A percentile compares a stretch with the other conserved stretches of the same genome.
These are phyloP conservation scores for Vaccinium corymbosum DNA, from an alignment of 148 eudicot genomes.

Conservation along the genomic window DNA sequence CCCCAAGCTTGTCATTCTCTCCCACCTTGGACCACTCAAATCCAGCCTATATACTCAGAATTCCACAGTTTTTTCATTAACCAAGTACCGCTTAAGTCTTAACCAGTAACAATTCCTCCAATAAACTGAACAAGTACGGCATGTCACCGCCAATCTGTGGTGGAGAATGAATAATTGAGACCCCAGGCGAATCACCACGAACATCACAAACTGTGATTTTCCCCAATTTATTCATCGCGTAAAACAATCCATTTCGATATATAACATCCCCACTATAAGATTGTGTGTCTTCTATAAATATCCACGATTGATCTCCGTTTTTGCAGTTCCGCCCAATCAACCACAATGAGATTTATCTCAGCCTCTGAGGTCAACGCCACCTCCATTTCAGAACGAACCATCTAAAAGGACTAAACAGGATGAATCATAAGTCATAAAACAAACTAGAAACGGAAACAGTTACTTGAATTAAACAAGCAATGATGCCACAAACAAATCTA, in stretches of 20 bases:
- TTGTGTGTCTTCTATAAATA: slow-evolving; percentile 29
- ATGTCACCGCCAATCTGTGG: slow-evolving; percentile 46
- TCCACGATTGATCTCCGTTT: slow-evolving; percentile 49
- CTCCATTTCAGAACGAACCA: too few species aligned
- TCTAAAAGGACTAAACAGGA: too few species aligned
- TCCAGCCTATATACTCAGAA: slow-evolving; percentile 49
- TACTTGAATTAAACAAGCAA: too few species aligned
- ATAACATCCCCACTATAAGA: slow-evolving; percentile 60
- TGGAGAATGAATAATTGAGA: slow-evolving; percentile 24
- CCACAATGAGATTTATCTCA: slow-evolving; percentile 2
- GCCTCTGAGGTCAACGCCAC: too few species aligned
- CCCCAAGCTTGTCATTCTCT: slow-evolving; percentile 42
- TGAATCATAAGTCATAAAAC: too few species aligned
- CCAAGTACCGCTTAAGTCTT: slow-evolving; percentile 43
- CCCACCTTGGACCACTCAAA: slow-evolving; percentile 43
- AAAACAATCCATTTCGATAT: slow-evolving; percentile 41
- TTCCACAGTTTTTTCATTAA: slow-evolving; percentile 37
- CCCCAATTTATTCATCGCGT: slow-evolving; percentile 56
- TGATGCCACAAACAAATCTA: too few species aligned
- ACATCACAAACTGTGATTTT: slow-evolving; percentile 43
- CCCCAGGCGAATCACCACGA: slow-evolving; percentile 17
- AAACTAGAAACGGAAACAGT: too few species aligned
- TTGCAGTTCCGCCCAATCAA: slow-evolving; percentile 60
- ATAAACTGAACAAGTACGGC: slow-evolving; percentile 48
- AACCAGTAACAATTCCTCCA: slow-evolving; percentile 39